phyloP scores from a whole-genome alignment of 1,139 yeast genomes.

The Cylindricascospora bacillispora region DNA sequence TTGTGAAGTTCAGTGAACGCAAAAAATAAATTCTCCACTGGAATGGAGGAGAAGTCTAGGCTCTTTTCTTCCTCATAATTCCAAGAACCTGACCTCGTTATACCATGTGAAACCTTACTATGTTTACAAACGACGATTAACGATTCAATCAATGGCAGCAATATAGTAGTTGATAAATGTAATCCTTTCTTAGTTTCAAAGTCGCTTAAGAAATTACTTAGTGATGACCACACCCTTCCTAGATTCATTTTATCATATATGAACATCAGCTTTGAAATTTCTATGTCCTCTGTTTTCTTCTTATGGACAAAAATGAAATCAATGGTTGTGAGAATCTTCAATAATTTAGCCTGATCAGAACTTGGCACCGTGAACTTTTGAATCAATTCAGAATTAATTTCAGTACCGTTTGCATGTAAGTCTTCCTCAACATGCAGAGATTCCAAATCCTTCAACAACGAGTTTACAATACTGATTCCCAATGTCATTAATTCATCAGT shows the following conservation, averaged over 20 bases:
- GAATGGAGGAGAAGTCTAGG: conserved; percentile 61
- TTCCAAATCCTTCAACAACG: conserved; percentile 45
- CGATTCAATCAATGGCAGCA: conserved; percentile 81
- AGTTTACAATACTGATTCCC: conserved; percentile 50
- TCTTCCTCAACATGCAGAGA: conserved; percentile 37
- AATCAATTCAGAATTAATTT: conserved; percentile 41
- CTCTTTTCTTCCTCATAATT: conserved; percentile 47
- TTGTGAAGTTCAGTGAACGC: conserved; percentile 86
- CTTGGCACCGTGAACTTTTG: conserved; percentile 66
- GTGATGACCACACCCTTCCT: conserved; percentile 76
- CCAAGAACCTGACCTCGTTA: conserved; percentile 18
- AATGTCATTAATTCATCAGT: conserved; percentile 55
- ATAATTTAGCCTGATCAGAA: conserved; percentile 77
- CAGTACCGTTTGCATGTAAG: conserved; percentile 29
- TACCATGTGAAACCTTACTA: conserved; percentile 49
- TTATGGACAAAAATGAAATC: conserved; percentile 53
- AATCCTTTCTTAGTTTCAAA: conserved; percentile 29
- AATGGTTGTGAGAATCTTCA: conserved; percentile 76
- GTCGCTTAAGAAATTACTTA: conserved; percentile 60
- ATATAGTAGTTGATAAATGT: conserved; percentile 63
- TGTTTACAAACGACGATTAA: conserved; percentile 93
- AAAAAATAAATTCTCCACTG: conserved; percentile 69
- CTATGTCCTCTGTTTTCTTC: conserved; percentile 20
- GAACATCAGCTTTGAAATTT: conserved; percentile 32
- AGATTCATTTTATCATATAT: conserved; percentile 57